phyloP scores from a whole-genome alignment of 73 alveolate species.

The Paramecium bursaria region DNA sequence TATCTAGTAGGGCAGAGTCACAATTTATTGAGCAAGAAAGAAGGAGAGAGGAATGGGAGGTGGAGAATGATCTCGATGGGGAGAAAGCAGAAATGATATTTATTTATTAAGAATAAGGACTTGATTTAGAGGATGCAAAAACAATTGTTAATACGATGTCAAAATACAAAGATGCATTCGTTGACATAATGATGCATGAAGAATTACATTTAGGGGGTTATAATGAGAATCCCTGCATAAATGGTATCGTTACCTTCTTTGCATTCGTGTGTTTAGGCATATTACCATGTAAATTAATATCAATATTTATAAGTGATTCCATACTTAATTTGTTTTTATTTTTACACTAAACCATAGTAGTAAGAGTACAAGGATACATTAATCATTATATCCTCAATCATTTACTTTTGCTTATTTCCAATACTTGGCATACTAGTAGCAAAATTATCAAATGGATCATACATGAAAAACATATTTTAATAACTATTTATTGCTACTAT shows the following conservation, averaged over 20 bases:
- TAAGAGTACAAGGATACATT: no score
- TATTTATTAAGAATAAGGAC: conserved; percentile 56
- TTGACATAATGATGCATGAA: conserved; percentile 70
- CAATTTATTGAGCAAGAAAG: conserved; percentile 64
- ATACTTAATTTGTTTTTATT: no score
- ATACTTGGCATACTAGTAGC: no score
- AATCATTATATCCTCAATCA: no score
- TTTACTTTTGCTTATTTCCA: no score
- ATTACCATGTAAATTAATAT: conserved; percentile 66
- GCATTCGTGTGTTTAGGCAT: conserved; percentile 62
- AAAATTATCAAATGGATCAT: no score
- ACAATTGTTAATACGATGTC: conserved; percentile 51
- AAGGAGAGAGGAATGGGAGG: conserved; percentile 70
- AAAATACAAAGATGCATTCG: conserved; percentile 61
- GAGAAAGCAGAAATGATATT: conserved; percentile 67
- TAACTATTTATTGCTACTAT: no score
- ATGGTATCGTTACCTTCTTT: conserved; percentile 65
- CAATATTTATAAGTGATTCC: no score
- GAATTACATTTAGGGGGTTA: conserved; percentile 60
- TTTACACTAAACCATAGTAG: no score
- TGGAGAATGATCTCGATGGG: conserved; percentile 65
- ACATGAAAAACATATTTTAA: no score
- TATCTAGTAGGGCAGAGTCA: conserved; percentile 63
- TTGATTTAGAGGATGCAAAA: conserved; percentile 66
- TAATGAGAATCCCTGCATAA: conserved; percentile 65